phyloP scores from a whole-genome alignment of 495 filamentous ascomycete genomes.

The Thermothielavioides terrestris region DNA sequence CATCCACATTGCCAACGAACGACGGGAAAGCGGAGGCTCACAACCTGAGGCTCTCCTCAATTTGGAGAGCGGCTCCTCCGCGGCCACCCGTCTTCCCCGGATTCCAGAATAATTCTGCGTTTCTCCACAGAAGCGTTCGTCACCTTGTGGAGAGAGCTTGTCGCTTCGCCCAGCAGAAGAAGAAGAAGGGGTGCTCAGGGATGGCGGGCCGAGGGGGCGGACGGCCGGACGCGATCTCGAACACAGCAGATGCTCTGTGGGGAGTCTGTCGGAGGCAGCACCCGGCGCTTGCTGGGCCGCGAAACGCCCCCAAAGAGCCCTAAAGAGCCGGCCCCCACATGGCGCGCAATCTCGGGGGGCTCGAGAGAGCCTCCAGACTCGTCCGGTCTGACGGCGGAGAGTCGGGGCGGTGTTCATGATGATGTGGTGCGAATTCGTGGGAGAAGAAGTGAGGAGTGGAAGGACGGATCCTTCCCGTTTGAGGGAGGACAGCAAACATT shows the following conservation, averaged over 20 bases:
- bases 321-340: no score
- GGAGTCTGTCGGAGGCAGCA: neutral
- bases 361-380: no score
- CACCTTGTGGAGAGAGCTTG: neutral
- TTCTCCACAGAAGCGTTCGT: neutral
- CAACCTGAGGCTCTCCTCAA: slow-evolving; percentile 2
- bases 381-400: no score
- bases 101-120: neutral
- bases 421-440: no score
- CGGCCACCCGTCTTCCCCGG: neutral
- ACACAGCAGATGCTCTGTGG: neutral
- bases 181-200: neutral
- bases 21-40: neutral
- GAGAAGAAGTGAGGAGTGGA: no score
- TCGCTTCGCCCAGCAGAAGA: neutral
- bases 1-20: slow-evolving; percentile 3
- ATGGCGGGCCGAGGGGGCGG: slow-evolving; percentile 5
- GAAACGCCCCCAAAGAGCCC: neutral
- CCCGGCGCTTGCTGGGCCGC: neutral
- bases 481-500: neutral
- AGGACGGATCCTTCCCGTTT: neutral
- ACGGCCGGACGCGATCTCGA: slow-evolving; percentile 2
- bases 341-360: no score
- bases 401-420: no score
- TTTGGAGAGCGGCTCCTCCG: neutral